phyloP scores from a whole-genome alignment of 2,329 filamentous ascomycete genomes.

The Elsinoe necatrix region DNA sequence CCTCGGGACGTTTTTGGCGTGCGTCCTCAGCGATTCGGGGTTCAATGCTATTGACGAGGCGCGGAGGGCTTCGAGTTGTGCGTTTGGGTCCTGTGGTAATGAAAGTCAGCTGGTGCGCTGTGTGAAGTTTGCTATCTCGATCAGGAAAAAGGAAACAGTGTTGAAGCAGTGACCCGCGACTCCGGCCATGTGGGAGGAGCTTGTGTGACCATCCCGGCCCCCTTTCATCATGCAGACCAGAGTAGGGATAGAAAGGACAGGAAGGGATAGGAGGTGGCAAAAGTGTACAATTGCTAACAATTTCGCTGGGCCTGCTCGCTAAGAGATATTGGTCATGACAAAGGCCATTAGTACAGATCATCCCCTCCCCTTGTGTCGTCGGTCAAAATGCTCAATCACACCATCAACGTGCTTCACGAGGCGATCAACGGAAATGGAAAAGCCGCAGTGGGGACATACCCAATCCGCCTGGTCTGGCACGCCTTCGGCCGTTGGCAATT shows the following conservation, averaged over 20 bases:
- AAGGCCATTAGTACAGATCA: background rate
- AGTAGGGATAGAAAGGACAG: too few species aligned
- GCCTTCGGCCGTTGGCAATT: constrained; percentile 67
- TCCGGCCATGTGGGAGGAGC: background rate
- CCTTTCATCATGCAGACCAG: too few species aligned
- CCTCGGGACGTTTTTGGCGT: constrained; percentile 22
- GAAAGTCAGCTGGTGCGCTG: background rate
- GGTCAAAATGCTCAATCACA: background rate
- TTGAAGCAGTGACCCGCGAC: background rate
- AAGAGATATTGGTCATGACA: background rate
- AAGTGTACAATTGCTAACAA: background rate
- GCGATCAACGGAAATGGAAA: constrained; percentile 21
- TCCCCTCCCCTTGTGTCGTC: background rate
- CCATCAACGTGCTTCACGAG: constrained; percentile 9
- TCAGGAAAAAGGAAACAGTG: background rate
- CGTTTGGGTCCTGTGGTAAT: constrained; percentile 35
- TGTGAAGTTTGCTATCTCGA: background rate
- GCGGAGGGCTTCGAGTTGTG: constrained; percentile 40
- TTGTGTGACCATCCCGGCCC: background rate
- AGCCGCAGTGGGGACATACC: constrained; percentile 61
- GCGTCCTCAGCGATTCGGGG: constrained; percentile 25
- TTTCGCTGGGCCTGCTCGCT: background rate
- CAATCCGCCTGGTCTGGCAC: constrained; percentile 84
- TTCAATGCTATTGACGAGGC: constrained; percentile 35
- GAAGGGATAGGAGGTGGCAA: background rate